Conservation (phyloP, 139 green algal species). For the Medakamo hakoo region DNA sequence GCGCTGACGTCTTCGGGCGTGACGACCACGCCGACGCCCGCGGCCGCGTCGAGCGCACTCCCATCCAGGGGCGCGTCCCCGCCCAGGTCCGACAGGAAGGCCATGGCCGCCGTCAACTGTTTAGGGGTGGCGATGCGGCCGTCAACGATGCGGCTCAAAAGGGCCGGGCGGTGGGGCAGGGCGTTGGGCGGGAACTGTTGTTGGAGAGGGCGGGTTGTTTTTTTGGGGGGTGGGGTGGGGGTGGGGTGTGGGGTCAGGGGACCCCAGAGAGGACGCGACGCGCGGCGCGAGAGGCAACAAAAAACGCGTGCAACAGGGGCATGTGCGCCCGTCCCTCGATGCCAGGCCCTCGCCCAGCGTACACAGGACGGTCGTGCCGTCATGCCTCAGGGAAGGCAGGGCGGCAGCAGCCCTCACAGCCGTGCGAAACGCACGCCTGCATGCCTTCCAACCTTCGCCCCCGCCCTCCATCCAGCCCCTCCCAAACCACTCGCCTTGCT, state of each 20-base stretch:
- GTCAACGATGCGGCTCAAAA: conserved; percentile 44
- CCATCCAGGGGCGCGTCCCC: conserved; percentile 25
- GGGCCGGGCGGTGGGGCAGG: conserved; percentile 42
- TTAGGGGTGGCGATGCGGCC: conserved; percentile 29
- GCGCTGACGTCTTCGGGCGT: conserved; percentile 42
- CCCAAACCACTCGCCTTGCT: conserved; percentile 35
- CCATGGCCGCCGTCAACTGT: conserved; percentile 66
- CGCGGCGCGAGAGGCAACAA: not conserved
- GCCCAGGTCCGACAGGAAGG: conserved; percentile 57
- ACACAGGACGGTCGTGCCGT: too few species aligned
- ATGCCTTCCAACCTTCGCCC: not conserved
- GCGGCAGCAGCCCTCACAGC: too few species aligned
- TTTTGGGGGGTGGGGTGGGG: not conserved
- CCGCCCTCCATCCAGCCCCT: not conserved
- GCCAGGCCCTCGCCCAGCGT: too few species aligned
- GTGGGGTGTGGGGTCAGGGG: too few species aligned
- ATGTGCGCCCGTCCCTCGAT: not conserved
- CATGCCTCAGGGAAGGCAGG: too few species aligned
- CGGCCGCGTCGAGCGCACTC: conserved; percentile 38
- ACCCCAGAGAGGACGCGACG: too few species aligned
- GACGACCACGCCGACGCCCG: conserved; percentile 69
- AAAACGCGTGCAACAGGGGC: not conserved
- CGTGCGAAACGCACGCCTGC: too few species aligned
- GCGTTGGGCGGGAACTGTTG: conserved; percentile 66
- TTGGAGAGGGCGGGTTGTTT: not conserved